These are phyloP conservation scores for Vigna trinervia DNA, from an alignment of 306 rosid species.

Conservation along the genomic window DNA sequence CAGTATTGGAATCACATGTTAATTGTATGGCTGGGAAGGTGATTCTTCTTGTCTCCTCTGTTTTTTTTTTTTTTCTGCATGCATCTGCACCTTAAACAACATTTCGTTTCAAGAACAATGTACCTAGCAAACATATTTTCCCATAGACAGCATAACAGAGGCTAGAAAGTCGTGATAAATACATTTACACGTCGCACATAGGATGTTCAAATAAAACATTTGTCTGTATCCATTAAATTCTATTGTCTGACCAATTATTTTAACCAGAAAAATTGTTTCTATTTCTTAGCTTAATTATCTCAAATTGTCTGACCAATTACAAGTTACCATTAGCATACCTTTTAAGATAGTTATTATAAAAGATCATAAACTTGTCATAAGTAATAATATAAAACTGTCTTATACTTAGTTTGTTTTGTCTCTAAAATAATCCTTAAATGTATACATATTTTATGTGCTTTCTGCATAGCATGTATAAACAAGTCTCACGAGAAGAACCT, in stretches of 20 bases:
- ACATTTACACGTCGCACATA: conserved; percentile 29
- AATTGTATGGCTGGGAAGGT: conserved; percentile 29
- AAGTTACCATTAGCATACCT: no score
- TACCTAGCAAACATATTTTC: conserved; percentile 33
- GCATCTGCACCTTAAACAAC: conserved; percentile 39
- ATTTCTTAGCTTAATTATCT: not conserved
- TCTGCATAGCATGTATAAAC: not conserved
- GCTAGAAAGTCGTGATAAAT: conserved; percentile 15
- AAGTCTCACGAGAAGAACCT: not conserved
- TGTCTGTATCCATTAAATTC: not conserved
- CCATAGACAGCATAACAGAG: not conserved
- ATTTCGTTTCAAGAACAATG: conserved; percentile 47
- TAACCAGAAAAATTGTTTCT: not conserved
- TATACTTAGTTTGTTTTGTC: no score
- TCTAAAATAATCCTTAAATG: not conserved
- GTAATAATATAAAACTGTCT: no score
- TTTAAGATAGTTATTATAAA: no score
- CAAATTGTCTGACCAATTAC: not conserved
- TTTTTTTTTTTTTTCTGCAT: conserved; percentile 8
- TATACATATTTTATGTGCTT: not conserved
- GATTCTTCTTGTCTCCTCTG: conserved; percentile 51
- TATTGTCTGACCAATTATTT: conserved; percentile 4
- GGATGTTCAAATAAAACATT: conserved; percentile 35
- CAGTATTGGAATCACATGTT: conserved; percentile 40
- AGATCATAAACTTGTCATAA: no score